Evolutionary conservation across 1,284 basidiomycete genomes (phyloP).

Genomic region (Schizophyllum amplum): DNA sequence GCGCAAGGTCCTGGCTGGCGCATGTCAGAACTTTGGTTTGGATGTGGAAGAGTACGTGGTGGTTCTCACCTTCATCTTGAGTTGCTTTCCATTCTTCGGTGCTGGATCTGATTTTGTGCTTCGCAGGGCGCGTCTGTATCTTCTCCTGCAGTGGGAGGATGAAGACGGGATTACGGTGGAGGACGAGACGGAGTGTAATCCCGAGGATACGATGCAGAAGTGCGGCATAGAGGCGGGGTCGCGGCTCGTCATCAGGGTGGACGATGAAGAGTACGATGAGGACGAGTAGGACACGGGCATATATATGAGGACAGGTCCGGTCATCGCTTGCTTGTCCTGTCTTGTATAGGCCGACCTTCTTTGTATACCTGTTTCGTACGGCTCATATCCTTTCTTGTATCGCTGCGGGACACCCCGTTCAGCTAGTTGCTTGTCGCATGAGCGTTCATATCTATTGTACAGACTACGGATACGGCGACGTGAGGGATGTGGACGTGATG

Average conservation of each 20-base stretch:
- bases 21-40: constrained; percentile 34
- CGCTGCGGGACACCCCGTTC: too few species aligned
- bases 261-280: constrained; percentile 5
- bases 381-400: too few species aligned
- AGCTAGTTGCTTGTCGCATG: not conserved
- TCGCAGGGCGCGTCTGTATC: constrained; percentile 18
- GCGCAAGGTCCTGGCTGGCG: constrained; percentile 31
- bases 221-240: constrained; percentile 19
- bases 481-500: not conserved
- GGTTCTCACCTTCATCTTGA: not conserved
- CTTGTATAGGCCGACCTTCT: not conserved
- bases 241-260: constrained; percentile 12
- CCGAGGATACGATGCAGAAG: constrained; percentile 20
- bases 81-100: not conserved
- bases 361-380: too few species aligned
- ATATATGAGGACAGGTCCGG: not conserved
- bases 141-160: constrained; percentile 15
- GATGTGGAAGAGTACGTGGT: constrained; percentile 25
- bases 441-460: not conserved
- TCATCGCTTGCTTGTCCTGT: not conserved
- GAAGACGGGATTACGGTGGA: constrained; percentile 18
- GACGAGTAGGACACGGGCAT: not conserved
- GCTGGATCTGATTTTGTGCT: not conserved
- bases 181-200: constrained; percentile 20
- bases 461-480: not conserved